Evolutionary conservation across 371 early-diverging fungal genomes (phyloP).

Genomic region (Rhizopus stolonifer): DNA sequence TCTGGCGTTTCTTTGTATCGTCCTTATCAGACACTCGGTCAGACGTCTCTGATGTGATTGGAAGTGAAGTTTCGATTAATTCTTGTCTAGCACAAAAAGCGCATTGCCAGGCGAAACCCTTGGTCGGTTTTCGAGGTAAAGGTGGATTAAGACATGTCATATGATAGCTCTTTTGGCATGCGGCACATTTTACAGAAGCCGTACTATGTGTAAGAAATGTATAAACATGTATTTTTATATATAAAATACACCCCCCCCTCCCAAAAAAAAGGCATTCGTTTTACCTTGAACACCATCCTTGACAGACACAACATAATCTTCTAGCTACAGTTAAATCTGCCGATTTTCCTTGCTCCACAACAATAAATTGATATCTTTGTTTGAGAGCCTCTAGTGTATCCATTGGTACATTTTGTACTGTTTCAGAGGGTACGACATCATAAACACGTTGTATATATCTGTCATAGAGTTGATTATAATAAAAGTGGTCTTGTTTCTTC

Average conservation of each 20-base stretch:
- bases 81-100: constrained; percentile 60
- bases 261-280: no score
- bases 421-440: constrained; percentile 79
- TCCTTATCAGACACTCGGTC: background rate
- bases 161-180: constrained; percentile 73
- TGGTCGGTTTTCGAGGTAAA: constrained; percentile 67
- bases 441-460: constrained; percentile 85
- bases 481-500: constrained; percentile 69
- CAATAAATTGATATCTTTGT: constrained; percentile 74
- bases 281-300: constrained; percentile 74
- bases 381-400: constrained; percentile 66
- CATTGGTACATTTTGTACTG: constrained; percentile 78
- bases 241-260: no score
- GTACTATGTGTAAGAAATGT: constrained; percentile 26
- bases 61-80: background rate
- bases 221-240: background rate
- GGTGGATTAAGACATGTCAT: constrained; percentile 80
- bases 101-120: constrained; percentile 84
- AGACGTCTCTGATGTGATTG: background rate
- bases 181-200: constrained; percentile 65
- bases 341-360: constrained; percentile 81
- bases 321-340: constrained; percentile 70
- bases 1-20: constrained; percentile 14
- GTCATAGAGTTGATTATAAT: constrained; percentile 84
- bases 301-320: constrained; percentile 75